These are phyloP conservation scores for Suhomyces wounanorum DNA, from an alignment of 1,139 yeast genomes.

Conservation along the genomic window DNA sequence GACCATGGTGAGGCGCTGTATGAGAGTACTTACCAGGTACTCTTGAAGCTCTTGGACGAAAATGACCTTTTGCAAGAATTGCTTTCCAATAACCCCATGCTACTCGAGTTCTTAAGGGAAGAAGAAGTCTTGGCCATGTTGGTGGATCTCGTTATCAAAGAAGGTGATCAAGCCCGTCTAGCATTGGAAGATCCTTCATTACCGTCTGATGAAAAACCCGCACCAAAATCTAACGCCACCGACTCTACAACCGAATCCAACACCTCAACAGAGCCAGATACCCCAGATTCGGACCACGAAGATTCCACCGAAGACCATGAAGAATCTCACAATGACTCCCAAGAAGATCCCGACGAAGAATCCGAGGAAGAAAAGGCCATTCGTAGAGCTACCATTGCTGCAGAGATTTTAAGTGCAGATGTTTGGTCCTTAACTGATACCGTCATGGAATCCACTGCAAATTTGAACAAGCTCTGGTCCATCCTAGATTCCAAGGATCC, in stretches of 20 bases:
- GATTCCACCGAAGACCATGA: constrained; percentile 33
- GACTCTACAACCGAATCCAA: constrained; percentile 4
- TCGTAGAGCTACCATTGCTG: constrained; percentile 81
- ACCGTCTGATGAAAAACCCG: background rate
- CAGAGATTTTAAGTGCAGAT: constrained; percentile 88
- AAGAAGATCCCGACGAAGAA: constrained; percentile 23
- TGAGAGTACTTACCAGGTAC: constrained; percentile 29
- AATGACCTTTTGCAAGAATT: constrained; percentile 84
- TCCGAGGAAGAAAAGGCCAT: constrained; percentile 55
- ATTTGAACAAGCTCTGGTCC: constrained; percentile 76
- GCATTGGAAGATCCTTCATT: constrained; percentile 4
- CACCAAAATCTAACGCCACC: background rate
- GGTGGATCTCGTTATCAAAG: constrained; percentile 65
- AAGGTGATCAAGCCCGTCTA: constrained; percentile 24
- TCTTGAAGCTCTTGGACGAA: constrained; percentile 78
- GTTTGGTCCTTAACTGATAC: constrained; percentile 95
- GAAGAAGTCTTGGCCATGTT: constrained; percentile 66
- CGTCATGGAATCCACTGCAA: constrained; percentile 71
- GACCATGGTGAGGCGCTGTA: constrained; percentile 27
- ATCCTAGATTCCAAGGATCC: constrained; percentile 61
- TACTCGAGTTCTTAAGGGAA: constrained; percentile 78
- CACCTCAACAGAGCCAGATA: background rate
- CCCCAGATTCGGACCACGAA: constrained; percentile 9
- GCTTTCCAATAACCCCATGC: constrained; percentile 76
- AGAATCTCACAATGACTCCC: constrained; percentile 18